These are phyloP conservation scores for Fusarium luffae DNA, from an alignment of 2,329 filamentous ascomycete species.

Conservation along the genomic window DNA sequence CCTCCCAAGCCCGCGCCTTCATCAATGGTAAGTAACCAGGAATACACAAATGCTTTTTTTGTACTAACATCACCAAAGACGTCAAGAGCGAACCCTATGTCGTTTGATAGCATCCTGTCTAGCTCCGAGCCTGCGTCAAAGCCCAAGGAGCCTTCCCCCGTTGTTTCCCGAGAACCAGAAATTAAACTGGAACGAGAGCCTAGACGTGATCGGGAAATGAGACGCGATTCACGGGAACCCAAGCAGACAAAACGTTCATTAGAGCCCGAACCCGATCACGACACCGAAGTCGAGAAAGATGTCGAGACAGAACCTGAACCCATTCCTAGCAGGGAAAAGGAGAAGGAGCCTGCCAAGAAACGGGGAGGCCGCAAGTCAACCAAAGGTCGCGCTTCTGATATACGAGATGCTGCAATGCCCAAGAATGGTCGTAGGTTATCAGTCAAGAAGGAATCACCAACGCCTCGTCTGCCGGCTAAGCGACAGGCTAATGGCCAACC, in stretches of 20 bases:
- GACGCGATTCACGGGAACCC: conserved; percentile 34
- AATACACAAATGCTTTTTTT: conserved; percentile 8
- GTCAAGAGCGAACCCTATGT: conserved; percentile 86
- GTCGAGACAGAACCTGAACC: conserved; percentile 51
- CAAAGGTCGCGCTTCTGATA: conserved; percentile 63
- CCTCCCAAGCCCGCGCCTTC: conserved; percentile 54
- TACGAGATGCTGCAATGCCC: conserved; percentile 61
- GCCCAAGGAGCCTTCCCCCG: conserved; percentile 60
- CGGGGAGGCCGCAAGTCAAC: conserved; percentile 52
- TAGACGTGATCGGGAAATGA: conserved; percentile 32
- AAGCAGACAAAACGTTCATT: conserved; percentile 47
- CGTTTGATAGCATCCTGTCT: conserved; percentile 93
- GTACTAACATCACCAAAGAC: conserved; percentile 60
- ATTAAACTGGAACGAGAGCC: conserved; percentile 29
- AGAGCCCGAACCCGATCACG: conserved; percentile 45
- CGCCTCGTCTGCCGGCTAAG: conserved; percentile 64
- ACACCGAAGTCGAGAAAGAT: conserved; percentile 51
- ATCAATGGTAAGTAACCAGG: conserved; percentile 49
- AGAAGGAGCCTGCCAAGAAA: conserved; percentile 49
- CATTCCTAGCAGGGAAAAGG: conserved; percentile 43
- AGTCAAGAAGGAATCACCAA: conserved; percentile 59
- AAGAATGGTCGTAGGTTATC: conserved; percentile 65
- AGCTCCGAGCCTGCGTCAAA: conserved; percentile 74
- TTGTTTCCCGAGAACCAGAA: conserved; percentile 45
- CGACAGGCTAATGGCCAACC: conserved; percentile 69